Percentiles rank a stretch among this genome's conserved stretches.
phyloP scores from a whole-genome alignment of 192 early-diverging fungal species.

The Globomyces pollinis-pini region DNA sequence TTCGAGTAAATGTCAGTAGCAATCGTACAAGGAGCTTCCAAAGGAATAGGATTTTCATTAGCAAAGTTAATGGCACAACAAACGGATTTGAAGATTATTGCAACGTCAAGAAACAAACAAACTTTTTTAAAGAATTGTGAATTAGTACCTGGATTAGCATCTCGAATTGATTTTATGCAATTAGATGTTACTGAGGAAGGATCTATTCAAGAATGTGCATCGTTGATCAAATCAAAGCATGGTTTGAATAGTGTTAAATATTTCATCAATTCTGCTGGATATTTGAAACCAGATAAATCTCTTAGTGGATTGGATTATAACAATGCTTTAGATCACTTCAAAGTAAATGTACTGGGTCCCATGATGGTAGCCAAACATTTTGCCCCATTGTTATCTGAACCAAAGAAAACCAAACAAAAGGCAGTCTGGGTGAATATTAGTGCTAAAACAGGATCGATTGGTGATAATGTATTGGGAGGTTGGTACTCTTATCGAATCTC shows the following conservation, averaged over 20 bases:
- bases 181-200: slow-evolving; percentile 10
- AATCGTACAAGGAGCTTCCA: slow-evolving; percentile 8
- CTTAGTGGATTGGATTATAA: slow-evolving; percentile 8
- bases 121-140: neutral
- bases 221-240: neutral
- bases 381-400: neutral
- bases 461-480: slow-evolving; percentile 25
- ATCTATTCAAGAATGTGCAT: neutral
- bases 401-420: neutral
- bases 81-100: slow-evolving; percentile 7
- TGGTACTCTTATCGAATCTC: slow-evolving; percentile 29
- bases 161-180: neutral
- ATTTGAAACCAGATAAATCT: slow-evolving; percentile 22
- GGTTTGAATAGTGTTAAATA: slow-evolving; percentile 1
- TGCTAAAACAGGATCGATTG: slow-evolving; percentile 22
- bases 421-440: slow-evolving; percentile 15
- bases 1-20: too few species aligned
- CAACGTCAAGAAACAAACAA: slow-evolving; percentile 10
- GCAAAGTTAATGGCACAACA: neutral
- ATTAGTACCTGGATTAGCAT: too few species aligned
- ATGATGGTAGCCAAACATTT: slow-evolving; percentile 23
- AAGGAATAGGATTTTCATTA: slow-evolving; percentile 23
- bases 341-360: slow-evolving; percentile 16
- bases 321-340: slow-evolving; percentile 11
- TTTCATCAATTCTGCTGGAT: slow-evolving; percentile 14